phyloP scores from a whole-genome alignment of 805 yeast genomes.

The Saccharomycopsis capsularis region DNA sequence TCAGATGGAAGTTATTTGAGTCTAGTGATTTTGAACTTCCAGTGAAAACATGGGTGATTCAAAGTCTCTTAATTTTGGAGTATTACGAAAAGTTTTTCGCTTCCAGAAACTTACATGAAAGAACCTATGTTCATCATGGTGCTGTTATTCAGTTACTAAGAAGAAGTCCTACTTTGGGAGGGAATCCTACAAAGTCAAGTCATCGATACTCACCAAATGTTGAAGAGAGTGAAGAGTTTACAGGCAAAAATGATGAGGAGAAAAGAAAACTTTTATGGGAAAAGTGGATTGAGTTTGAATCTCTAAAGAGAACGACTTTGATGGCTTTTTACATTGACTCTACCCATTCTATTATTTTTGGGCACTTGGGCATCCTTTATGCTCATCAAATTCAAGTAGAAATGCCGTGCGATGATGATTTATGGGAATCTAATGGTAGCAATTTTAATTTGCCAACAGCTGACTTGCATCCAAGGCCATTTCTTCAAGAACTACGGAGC shows the following conservation, averaged over 20 bases:
- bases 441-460: constrained; percentile 20
- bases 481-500: constrained; percentile 18
- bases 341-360: constrained; percentile 69
- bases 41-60: constrained; percentile 68
- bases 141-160: constrained; percentile 73
- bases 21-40: constrained; percentile 67
- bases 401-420: constrained; percentile 55
- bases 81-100: constrained; percentile 72
- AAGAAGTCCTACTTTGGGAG: constrained; percentile 70
- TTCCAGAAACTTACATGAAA: constrained; percentile 63
- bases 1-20: constrained; percentile 65
- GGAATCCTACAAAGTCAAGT: constrained; percentile 39
- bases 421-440: constrained; percentile 40
- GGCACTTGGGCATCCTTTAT: constrained; percentile 54
- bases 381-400: constrained; percentile 56
- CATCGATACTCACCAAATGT: constrained; percentile 22
- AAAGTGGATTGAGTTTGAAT: constrained; percentile 76
- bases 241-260: constrained; percentile 24
- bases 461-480: constrained; percentile 15
- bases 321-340: constrained; percentile 80
- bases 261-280: constrained; percentile 34
- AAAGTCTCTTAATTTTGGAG: constrained; percentile 66
- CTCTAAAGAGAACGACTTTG: constrained; percentile 68
- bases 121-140: constrained; percentile 83
- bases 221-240: constrained; percentile 28